phyloP scores from a whole-genome alignment of 306 rosid genomes.

The Cicer pinnatifidum region DNA sequence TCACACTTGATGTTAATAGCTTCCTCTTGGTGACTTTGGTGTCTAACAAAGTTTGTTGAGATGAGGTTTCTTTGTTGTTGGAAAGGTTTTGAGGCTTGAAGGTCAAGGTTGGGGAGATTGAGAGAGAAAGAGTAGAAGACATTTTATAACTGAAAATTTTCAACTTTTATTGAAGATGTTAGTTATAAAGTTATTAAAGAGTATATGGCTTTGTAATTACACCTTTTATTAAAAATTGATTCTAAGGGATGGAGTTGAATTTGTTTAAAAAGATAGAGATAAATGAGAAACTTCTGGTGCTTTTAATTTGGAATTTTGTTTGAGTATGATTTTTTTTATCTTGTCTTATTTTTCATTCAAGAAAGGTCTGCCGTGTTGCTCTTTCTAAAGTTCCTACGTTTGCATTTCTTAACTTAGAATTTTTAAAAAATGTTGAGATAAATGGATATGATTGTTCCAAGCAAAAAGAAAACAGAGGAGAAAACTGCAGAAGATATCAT shows the following conservation, averaged over 20 bases:
- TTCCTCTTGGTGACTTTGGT: constrained; percentile 53
- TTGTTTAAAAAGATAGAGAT: constrained; percentile 40
- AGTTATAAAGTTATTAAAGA: constrained; percentile 11
- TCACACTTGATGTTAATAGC: constrained; percentile 47
- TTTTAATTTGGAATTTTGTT: constrained; percentile 44
- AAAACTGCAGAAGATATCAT: neutral
- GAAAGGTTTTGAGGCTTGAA: constrained; percentile 56
- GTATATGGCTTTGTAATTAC: neutral
- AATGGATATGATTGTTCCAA: neutral
- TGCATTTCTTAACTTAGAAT: neutral
- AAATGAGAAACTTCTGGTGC: constrained; percentile 55
- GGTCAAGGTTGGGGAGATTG: constrained; percentile 53
- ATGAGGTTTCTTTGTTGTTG: constrained; percentile 49
- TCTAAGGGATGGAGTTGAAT: constrained; percentile 39
- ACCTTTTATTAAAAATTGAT: constrained; percentile 8
- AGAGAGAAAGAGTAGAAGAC: constrained; percentile 58
- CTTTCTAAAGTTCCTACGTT: neutral
- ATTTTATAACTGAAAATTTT: constrained; percentile 34
- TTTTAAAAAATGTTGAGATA: neutral
- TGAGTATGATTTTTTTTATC: neutral
- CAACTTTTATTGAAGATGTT: neutral
- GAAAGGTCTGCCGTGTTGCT: constrained; percentile 46
- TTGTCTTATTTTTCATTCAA: constrained; percentile 37
- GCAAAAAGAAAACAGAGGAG: neutral
- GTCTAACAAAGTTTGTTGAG: constrained; percentile 40